A percentile compares a stretch with the other conserved stretches of the same genome.
Evolutionary conservation across 164 flowering plant species (phyloP).

Genomic region (Sextonia rubra): DNA sequence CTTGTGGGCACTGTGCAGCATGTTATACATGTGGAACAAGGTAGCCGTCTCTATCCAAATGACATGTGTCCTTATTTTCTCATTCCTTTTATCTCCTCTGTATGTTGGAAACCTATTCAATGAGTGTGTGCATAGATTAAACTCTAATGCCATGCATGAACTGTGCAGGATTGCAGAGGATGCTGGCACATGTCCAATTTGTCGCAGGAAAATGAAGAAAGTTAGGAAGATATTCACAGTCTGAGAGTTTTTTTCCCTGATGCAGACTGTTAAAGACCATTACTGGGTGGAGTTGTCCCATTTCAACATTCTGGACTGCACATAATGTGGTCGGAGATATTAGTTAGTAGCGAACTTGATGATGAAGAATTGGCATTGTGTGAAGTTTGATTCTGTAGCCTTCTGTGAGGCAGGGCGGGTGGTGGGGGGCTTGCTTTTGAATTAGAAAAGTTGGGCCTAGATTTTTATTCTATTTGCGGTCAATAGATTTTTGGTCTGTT

Average conservation of each 20-base stretch:
- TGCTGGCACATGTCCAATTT: slow-evolving; percentile 51
- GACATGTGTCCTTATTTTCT: neutral
- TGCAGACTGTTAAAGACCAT: neutral
- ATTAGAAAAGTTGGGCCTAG: neutral
- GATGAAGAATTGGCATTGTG: too few relatives aligned
- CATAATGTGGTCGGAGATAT: neutral
- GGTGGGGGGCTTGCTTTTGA: neutral
- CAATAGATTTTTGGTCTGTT: neutral
- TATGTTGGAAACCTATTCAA: neutral
- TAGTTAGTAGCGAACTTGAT: too few relatives aligned
- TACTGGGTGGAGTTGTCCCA: neutral
- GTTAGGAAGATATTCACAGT: slow-evolving; percentile 53
- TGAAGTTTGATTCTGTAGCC: neutral
- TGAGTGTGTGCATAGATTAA: neutral
- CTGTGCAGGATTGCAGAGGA: slow-evolving; percentile 50
- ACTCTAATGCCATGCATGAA: neutral
- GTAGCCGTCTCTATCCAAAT: slow-evolving; percentile 25
- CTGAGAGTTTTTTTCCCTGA: slow-evolving; percentile 16
- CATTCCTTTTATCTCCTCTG: neutral
- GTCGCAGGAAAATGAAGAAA: slow-evolving; percentile 48
- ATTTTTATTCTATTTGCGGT: neutral
- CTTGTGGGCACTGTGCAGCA: slow-evolving; percentile 87
- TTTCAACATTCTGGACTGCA: neutral
- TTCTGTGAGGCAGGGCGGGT: neutral
- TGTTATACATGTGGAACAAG: slow-evolving; percentile 80